A percentile compares a stretch with the other conserved stretches of the same genome.
Conservation (phyloP, 306 rosid genomes). For the apple (Malus domestica) region ASM211411v1 NC_041802.1:19592501-19593000, state of each 20-base stretch:
- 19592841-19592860: conserved; percentile 31
- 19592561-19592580: conserved; percentile 27
- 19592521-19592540: conserved; percentile 41
- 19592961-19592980: conserved; percentile 63
- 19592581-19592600: conserved; percentile 58
- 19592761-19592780: conserved; percentile 24
- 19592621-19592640: conserved; percentile 49
- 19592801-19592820: conserved; percentile 3
- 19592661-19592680: conserved; percentile 43
- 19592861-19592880: conserved; percentile 37
- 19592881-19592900: conserved; percentile 22
- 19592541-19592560: conserved; percentile 41
- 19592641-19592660: conserved; percentile 35
- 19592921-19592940: conserved; percentile 45
- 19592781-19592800: conserved; percentile 25
- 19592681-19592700: conserved; percentile 53
- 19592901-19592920: conserved; percentile 41
- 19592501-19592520: conserved; percentile 40
- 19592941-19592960: conserved; percentile 25
- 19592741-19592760: conserved; percentile 20
- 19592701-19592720: conserved; percentile 25
- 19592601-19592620: conserved; percentile 56
- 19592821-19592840: conserved; percentile 13
- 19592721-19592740: conserved; percentile 31
- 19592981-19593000: conserved; percentile 31